A percentile compares a stretch with the other conserved stretches of the same genome.
Conservation (phyloP, 768 basidiomycete genomes). For the Auricularia sp. region DNA sequence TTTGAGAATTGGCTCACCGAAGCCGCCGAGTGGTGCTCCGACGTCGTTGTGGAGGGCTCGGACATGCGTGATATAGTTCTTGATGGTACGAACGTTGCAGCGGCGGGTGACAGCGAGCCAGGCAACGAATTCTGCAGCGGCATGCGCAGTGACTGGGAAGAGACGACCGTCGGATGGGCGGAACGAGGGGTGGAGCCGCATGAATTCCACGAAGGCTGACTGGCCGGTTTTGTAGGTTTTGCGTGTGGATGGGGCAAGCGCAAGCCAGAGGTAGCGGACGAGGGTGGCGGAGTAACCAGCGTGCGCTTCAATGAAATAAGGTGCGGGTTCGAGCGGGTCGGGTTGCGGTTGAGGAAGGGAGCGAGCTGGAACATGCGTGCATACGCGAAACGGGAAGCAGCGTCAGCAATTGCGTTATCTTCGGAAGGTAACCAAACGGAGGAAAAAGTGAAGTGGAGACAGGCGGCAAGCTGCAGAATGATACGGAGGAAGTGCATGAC, state of each 20-base stretch:
- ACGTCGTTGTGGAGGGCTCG: constrained; percentile 21
- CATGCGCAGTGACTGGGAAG: neutral
- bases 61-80: constrained; percentile 18
- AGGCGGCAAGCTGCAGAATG: constrained; percentile 9
- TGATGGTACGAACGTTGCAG: constrained; percentile 16
- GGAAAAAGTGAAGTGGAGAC: constrained; percentile 12
- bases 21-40: constrained; percentile 18
- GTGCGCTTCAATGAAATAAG: constrained; percentile 12
- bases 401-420: constrained; percentile 13
- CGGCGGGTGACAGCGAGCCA: neutral
- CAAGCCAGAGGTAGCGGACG: constrained; percentile 22
- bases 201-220: constrained; percentile 22
- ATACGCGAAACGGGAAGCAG: constrained; percentile 15
- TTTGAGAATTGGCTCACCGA: constrained; percentile 20
- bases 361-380: constrained; percentile 16
- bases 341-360: constrained; percentile 16
- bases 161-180: neutral
- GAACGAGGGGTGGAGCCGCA: neutral
- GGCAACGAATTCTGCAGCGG: neutral
- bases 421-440: constrained; percentile 12
- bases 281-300: constrained; percentile 9
- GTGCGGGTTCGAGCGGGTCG: constrained; percentile 13
- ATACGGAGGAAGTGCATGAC: constrained; percentile 10
- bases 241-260: constrained; percentile 22
- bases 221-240: constrained; percentile 24